Percentiles rank a stretch among this genome's conserved stretches.
Evolutionary conservation across 805 yeast species (phyloP).

Genomic region (Clavispora phyllophila): DNA sequence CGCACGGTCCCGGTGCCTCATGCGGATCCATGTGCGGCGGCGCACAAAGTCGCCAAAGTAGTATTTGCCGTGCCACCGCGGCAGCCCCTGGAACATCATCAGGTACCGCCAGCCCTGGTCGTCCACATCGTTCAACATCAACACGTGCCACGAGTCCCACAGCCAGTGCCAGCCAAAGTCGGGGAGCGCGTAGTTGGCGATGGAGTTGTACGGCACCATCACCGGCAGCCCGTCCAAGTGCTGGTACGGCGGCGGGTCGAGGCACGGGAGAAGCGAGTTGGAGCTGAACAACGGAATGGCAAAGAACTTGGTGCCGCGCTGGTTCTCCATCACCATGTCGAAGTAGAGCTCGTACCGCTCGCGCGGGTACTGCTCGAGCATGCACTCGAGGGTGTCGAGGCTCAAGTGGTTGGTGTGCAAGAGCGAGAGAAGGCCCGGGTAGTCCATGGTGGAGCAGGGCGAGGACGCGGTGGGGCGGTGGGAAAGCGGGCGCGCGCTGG

Average conservation of each 20-base stretch:
- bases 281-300: slow-evolving; percentile 48
- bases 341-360: slow-evolving; percentile 12
- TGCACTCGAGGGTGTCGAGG: neutral
- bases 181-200: slow-evolving; percentile 44
- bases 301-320: slow-evolving; percentile 47
- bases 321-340: slow-evolving; percentile 49
- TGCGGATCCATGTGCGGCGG: slow-evolving; percentile 58
- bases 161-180: slow-evolving; percentile 61
- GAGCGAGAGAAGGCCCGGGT: slow-evolving; percentile 3
- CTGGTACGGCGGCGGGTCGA: slow-evolving; percentile 50
- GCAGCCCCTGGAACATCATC: slow-evolving; percentile 32
- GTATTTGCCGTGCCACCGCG: slow-evolving; percentile 59
- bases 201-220: slow-evolving; percentile 17
- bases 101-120: slow-evolving; percentile 84
- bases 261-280: slow-evolving; percentile 40
- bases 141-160: slow-evolving; percentile 70
- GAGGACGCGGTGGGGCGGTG: neutral
- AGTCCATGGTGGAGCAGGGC: neutral
- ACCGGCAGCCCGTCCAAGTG: slow-evolving; percentile 38
- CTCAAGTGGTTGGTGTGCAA: slow-evolving; percentile 8
- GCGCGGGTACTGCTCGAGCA: neutral
- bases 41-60: slow-evolving; percentile 59
- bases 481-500: too few species aligned
- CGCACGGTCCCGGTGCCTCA: slow-evolving; percentile 19
- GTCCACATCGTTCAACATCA: slow-evolving; percentile 68